phyloP scores from a whole-genome alignment of 371 early-diverging fungal species.

The Lichtheimia ramosa region DNA sequence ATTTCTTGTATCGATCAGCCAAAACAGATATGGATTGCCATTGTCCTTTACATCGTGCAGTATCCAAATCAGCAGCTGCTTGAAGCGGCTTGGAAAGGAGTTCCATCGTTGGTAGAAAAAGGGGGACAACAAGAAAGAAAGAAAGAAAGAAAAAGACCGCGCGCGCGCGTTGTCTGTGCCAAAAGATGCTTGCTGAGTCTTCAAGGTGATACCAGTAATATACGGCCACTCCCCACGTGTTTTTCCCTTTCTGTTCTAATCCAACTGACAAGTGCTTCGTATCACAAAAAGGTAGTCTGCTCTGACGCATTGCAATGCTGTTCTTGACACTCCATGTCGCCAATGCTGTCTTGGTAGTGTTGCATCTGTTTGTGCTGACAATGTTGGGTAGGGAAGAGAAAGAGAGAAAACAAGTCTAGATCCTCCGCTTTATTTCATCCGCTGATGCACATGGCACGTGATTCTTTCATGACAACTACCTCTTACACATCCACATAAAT shows the following conservation, averaged over 20 bases:
- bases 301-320: background rate
- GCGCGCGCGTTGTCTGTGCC: background rate
- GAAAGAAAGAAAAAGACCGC: background rate
- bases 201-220: too few relatives aligned
- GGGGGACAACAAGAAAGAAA: background rate
- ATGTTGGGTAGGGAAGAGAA: background rate
- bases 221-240: background rate
- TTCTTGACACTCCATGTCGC: too few relatives aligned
- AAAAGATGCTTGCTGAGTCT: background rate
- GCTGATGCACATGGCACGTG: too few relatives aligned
- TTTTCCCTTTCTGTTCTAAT: background rate
- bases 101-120: slow-evolving; percentile 2
- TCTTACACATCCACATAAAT: too few relatives aligned
- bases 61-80: slow-evolving; percentile 47
- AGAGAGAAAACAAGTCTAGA: background rate
- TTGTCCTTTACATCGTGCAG: slow-evolving; percentile 56
- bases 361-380: too few relatives aligned
- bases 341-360: too few relatives aligned
- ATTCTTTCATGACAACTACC: too few relatives aligned
- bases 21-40: slow-evolving; percentile 62
- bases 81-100: slow-evolving; percentile 3
- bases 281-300: background rate
- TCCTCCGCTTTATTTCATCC: too few relatives aligned
- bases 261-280: background rate
- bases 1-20: slow-evolving; percentile 63